phyloP scores from a whole-genome alignment of 1,284 basidiomycete species.

The Heterobasidion parviporum region DNA sequence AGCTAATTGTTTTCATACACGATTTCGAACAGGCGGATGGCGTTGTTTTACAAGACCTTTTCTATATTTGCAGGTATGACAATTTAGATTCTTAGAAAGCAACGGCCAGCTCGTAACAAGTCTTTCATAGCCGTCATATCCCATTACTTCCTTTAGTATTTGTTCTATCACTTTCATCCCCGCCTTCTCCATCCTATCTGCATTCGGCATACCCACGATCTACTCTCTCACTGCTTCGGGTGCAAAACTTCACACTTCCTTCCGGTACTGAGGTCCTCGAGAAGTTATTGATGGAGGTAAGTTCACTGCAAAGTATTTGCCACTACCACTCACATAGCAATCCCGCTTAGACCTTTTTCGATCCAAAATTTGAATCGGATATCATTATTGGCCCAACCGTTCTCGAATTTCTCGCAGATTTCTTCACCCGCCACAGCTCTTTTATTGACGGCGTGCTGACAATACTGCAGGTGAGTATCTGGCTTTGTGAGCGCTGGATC shows the following conservation, averaged over 20 bases:
- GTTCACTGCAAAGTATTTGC: not conserved
- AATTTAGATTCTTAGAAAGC: not conserved
- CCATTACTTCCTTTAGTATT: slow-evolving; percentile 51
- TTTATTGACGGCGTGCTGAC: slow-evolving; percentile 50
- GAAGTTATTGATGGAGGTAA: slow-evolving; percentile 42
- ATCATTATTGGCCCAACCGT: slow-evolving; percentile 52
- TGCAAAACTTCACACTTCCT: slow-evolving; percentile 41
- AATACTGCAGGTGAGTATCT: slow-evolving; percentile 44
- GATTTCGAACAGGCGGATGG: slow-evolving; percentile 66
- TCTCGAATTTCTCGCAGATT: slow-evolving; percentile 47
- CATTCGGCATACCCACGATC: slow-evolving; percentile 48
- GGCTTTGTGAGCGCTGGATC: not conserved
- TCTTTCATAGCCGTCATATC: slow-evolving; percentile 26
- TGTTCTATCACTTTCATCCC: slow-evolving; percentile 48
- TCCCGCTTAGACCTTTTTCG: slow-evolving; percentile 51
- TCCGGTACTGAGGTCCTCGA: slow-evolving; percentile 38
- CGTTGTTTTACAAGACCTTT: slow-evolving; percentile 50
- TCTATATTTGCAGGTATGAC: slow-evolving; percentile 59
- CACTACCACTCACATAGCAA: no score
- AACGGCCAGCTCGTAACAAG: slow-evolving; percentile 8
- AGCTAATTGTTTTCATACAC: slow-evolving; percentile 51
- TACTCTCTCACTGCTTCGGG: slow-evolving; percentile 47
- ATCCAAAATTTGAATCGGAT: slow-evolving; percentile 45
- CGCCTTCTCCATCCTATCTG: slow-evolving; percentile 45
- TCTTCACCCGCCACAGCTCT: slow-evolving; percentile 41